Evolutionary conservation across 225 moss, liverwort and hornwort species (phyloP), one percentile per base, ranked within the genome.

Genomic region (Pleurozium schreberi): DNA sequence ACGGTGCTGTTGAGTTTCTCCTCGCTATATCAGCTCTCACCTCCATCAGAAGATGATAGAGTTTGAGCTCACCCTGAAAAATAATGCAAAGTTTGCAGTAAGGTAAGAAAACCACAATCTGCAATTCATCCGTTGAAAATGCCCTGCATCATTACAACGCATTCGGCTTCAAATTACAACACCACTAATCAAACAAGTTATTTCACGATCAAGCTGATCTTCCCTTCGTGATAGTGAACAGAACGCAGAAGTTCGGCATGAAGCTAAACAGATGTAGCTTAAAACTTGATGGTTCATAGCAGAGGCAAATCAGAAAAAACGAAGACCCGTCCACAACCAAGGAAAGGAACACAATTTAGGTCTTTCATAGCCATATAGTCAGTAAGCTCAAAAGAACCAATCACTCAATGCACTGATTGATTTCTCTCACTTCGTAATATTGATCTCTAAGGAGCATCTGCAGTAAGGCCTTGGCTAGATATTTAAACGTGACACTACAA

Each of bases 1-100:
- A 98, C 98, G 96, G 98, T 80, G 96, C 94, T 88, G 95, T 96
- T 86, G 76, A 92, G 84, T 95, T 96, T 84, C 87, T 94, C 89
- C 88, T 93, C 33, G 96, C 98, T 88, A 97, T 89, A 84, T 91
- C 89, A 70, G 90, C 81, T 88, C 97, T 95, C 86, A 91, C 88
- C 66, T 97, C 96, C 89, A 95, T 87, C 82, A 98, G 91, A 59
- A 87, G 87, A 81, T 96, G 89, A 84, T 95, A 97, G 27, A 98
- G 88, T 45, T 92, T 93, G 55, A 92, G 90, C 80, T 98, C 97
- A 73, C 90, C 89, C 97, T 98, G 92, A 87, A 92, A 84, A 85
- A 83, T 43, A 82, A 73, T 43, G 19, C 40, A 86, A 64, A 80
- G 20, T 58, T 76, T 85, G 78, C 71, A 71, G 27, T 25, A 66